Evolutionary conservation across 345 rosid genomes (phyloP), one percentile per base, ranked within the genome.

Genomic region (Pistacia integerrima): DNA sequence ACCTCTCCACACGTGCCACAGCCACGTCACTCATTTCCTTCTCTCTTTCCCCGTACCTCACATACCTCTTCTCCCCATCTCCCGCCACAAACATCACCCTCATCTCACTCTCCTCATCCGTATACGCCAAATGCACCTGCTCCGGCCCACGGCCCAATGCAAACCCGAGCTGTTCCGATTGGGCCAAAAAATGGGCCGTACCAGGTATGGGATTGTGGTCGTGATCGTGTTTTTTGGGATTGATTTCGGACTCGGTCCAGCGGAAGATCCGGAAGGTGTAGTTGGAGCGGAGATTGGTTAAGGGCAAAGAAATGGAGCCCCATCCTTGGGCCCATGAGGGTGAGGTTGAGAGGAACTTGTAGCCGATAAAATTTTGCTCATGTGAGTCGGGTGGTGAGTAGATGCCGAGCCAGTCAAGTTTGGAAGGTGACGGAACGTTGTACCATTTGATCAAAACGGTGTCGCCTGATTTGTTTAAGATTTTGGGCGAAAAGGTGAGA

Each of bases 261-360:
- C 76, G 92, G 86, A 95, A 95, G 90, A 95, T 89, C 80, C 99
- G 91, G 87, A 95, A 95, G 51, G 99, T 58, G 90, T 91, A 93
- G 67, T 88, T 77, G 72, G 93, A 86, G 48, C 98, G 88, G 87
- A 91, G 90, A 77, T 87, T 87, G 83, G 90, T 87, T 41, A 95
- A 44, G 17, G 96, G 93, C 12, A 93, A 67, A 7, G 93, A 88
- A 79, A 93, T 81, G 65, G 87, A 86, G 60, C 99, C 97, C 76
- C 91, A 87, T 54, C 97, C 97, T 70, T 93, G 85, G 71, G 77
- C 18, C 91, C 93, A 90, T 9, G 68, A 48, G 64, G 96, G 82
- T 6, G 91, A 87, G 61, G 86, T 76, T 56, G 89, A 82, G 20
- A 93, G 94, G 84, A 93, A 91, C 72, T 85, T 83, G 85, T 95